Evolutionary conservation across 75 land plant genomes (phyloP).

Genomic region (Azolla pinnata): DNA sequence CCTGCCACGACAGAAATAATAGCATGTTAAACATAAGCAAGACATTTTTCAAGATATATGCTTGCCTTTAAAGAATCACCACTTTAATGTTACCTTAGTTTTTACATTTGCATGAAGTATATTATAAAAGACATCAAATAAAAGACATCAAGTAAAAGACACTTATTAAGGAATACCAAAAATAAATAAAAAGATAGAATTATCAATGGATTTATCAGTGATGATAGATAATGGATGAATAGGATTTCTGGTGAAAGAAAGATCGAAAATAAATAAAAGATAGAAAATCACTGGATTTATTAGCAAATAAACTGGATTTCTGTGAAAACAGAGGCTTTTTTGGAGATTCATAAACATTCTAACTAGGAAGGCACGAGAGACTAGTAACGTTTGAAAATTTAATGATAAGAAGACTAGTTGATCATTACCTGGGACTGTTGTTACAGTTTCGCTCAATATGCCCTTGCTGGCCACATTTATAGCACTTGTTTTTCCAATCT

Average conservation of each 20-base stretch:
- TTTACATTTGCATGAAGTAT: not conserved
- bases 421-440: constrained; percentile 64
- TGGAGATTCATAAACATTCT: not conserved
- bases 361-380: not conserved
- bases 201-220: too few species aligned
- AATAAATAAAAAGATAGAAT: too few species aligned
- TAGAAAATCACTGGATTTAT: not conserved
- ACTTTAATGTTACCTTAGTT: not conserved
- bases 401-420: constrained; percentile 17
- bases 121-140: not conserved
- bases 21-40: not conserved
- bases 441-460: constrained; percentile 84
- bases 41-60: not conserved
- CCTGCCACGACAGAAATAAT: constrained; percentile 1
- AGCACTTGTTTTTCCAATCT: constrained; percentile 94
- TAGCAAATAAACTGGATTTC: too few species aligned
- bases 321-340: not conserved
- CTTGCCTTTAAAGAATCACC: not conserved
- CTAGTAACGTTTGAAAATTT: not conserved
- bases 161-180: not conserved
- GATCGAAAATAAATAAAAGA: not conserved
- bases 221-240: too few species aligned
- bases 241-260: not conserved
- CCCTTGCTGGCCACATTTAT: constrained; percentile 80
- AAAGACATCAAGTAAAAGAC: not conserved